A percentile compares a stretch with the other conserved stretches of the same genome.
These are phyloP conservation scores for Torrubiellomyces zombiae DNA, from an alignment of 2,329 filamentous ascomycete species.

Conservation along the genomic window DNA sequence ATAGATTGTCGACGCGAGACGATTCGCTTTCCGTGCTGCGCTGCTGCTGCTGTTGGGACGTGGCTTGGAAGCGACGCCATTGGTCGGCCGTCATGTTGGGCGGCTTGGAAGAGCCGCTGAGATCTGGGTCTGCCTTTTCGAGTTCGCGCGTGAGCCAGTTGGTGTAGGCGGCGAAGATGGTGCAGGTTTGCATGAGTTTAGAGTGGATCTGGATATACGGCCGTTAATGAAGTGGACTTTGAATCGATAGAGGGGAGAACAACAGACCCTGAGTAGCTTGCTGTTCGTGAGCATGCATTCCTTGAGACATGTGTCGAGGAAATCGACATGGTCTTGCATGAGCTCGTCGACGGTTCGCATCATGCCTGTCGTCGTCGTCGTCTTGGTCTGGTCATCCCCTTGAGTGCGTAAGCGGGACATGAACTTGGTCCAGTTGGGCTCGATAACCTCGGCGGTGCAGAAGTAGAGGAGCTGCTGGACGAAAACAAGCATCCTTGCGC, in stretches of 20 bases:
- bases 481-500: conserved; percentile 90
- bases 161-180: conserved; percentile 82
- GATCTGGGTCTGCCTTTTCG: conserved; percentile 65
- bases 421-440: conserved; percentile 89
- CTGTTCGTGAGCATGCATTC: conserved; percentile 98
- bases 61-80: conserved; percentile 39
- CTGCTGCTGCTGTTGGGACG: conserved; percentile 7
- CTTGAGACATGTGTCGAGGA: conserved; percentile 91
- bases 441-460: conserved; percentile 91
- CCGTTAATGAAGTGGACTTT: conserved; percentile 5
- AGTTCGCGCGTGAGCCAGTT: conserved; percentile 74
- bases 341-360: conserved; percentile 80
- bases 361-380: conserved; percentile 10
- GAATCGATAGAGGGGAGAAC: neutral
- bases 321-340: conserved; percentile 98
- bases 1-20: conserved; percentile 53
- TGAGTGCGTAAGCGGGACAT: conserved; percentile 68
- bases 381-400: conserved; percentile 13
- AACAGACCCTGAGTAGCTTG: conserved; percentile 64
- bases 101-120: conserved; percentile 43
- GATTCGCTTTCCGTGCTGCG: conserved; percentile 20
- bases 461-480: conserved; percentile 95
- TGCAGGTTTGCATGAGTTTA: conserved; percentile 91
- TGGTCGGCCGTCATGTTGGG: conserved; percentile 42
- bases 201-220: conserved; percentile 60